These are phyloP conservation scores for Spizellomyces sp. DNA, from an alignment of 192 early-diverging fungal genomes.

Conservation along the genomic window DNA sequence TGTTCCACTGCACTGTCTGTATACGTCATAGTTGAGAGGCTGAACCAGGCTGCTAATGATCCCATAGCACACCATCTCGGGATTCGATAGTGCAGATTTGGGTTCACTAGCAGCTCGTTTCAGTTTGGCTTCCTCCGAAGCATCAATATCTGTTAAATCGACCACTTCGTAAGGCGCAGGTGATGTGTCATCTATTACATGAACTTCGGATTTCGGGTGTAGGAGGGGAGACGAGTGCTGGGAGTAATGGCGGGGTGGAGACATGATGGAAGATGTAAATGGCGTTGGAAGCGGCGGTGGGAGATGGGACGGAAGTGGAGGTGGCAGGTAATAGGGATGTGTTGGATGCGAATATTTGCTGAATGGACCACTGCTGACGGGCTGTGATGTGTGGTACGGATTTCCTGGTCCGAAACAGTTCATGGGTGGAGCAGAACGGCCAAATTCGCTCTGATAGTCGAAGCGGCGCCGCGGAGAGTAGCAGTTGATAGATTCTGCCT, in stretches of 20 bases:
- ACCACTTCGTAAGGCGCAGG: conserved; percentile 18
- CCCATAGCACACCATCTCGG: conserved; percentile 33
- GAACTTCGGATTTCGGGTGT: not conserved
- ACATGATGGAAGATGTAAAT: not conserved
- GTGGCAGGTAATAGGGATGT: not conserved
- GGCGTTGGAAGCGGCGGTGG: not conserved
- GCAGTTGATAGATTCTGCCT: too few relatives aligned
- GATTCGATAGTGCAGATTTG: not conserved
- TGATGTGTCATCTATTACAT: not conserved
- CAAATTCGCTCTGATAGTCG: too few relatives aligned
- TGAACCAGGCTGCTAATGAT: conserved; percentile 13
- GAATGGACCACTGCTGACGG: too few relatives aligned
- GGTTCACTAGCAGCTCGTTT: not conserved
- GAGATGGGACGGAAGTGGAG: not conserved
- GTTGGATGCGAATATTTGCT: too few relatives aligned
- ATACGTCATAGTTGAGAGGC: conserved; percentile 14
- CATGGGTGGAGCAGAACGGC: too few relatives aligned
- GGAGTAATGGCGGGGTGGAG: not conserved
- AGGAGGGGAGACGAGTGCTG: not conserved
- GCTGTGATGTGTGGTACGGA: too few relatives aligned
- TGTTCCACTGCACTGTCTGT: conserved; percentile 16
- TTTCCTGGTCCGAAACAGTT: too few relatives aligned
- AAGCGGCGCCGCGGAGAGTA: too few relatives aligned
- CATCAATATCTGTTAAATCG: conserved; percentile 39
- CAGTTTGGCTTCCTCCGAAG: conserved; percentile 25